Evolutionary conservation across 192 early-diverging fungal species (phyloP).

Genomic region (Cetraspora pellucida): DNA sequence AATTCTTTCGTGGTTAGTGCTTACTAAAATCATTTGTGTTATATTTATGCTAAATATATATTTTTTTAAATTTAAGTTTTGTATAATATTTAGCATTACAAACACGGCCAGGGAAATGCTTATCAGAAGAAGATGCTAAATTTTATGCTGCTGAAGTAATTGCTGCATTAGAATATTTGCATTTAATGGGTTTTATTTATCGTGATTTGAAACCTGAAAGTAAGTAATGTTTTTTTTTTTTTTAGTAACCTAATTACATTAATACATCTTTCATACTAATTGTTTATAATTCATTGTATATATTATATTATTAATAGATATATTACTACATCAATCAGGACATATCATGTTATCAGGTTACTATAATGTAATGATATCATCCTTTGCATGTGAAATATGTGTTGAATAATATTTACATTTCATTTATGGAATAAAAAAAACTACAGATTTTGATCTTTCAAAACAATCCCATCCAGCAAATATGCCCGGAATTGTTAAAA

Average conservation of each 20-base stretch:
- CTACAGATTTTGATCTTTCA: conserved; percentile 91
- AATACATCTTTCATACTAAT: conserved; percentile 21
- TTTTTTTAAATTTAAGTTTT: conserved; percentile 35
- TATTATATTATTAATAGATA: conserved; percentile 53
- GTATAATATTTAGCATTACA: conserved; percentile 66
- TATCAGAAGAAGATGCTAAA: conserved; percentile 87
- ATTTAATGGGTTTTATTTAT: conserved; percentile 96
- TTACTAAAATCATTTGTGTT: too few species aligned
- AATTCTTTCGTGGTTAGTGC: conserved; percentile 76
- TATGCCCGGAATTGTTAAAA: conserved; percentile 69
- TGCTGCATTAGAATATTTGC: conserved; percentile 93
- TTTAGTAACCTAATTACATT: background rate
- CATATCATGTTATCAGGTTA: conserved; percentile 86
- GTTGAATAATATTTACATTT: background rate
- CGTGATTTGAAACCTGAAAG: conserved; percentile 98
- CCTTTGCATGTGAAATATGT: background rate
- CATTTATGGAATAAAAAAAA: too few species aligned
- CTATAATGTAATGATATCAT: background rate
- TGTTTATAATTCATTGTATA: conserved; percentile 35
- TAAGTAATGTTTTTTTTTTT: conserved; percentile 47
- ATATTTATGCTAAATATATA: background rate
- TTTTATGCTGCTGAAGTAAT: conserved; percentile 99
- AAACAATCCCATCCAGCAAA: conserved; percentile 88
- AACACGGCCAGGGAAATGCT: conserved; percentile 82
- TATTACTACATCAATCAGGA: conserved; percentile 90